Evolutionary conservation across 257 asterid genomes (phyloP).

Genomic region (Lavandula angustifolia): DNA sequence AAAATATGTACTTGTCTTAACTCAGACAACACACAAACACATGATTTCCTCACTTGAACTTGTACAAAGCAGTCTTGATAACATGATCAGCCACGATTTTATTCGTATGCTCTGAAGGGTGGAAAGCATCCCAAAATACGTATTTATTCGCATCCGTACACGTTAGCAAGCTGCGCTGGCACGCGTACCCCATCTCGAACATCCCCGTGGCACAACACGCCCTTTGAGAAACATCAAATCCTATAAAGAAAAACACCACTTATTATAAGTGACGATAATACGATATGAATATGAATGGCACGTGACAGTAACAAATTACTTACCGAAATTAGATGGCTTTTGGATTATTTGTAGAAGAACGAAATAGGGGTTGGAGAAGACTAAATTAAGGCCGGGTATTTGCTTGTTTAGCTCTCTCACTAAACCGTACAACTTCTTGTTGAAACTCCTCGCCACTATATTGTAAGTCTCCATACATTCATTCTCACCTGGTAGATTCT

Average conservation of each 20-base stretch:
- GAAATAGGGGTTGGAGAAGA: conserved; percentile 71
- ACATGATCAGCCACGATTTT: conserved; percentile 52
- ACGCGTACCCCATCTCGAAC: conserved; percentile 77
- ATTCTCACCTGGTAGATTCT: conserved; percentile 41
- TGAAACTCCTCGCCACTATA: conserved; percentile 65
- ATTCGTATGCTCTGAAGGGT: conserved; percentile 73
- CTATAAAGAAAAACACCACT: conserved; percentile 37
- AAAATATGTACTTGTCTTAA: not conserved
- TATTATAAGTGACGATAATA: not conserved
- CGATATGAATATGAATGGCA: too few species aligned
- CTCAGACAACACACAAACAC: not conserved
- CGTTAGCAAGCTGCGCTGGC: conserved; percentile 57
- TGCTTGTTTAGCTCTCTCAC: conserved; percentile 47
- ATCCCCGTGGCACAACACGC: conserved; percentile 90
- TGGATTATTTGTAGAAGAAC: conserved; percentile 43
- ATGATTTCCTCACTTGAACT: conserved; percentile 37
- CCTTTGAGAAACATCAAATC: conserved; percentile 50
- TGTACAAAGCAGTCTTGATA: conserved; percentile 43
- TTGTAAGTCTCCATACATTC: conserved; percentile 62
- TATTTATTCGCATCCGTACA: conserved; percentile 68
- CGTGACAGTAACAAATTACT: not conserved
- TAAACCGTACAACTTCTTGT: conserved; percentile 48
- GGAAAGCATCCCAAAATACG: conserved; percentile 93
- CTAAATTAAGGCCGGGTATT: conserved; percentile 56
- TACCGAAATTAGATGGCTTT: conserved; percentile 61